Conservation (phyloP, 805 yeast species). For the Saccharomycopsis fibuligera region DNA sequence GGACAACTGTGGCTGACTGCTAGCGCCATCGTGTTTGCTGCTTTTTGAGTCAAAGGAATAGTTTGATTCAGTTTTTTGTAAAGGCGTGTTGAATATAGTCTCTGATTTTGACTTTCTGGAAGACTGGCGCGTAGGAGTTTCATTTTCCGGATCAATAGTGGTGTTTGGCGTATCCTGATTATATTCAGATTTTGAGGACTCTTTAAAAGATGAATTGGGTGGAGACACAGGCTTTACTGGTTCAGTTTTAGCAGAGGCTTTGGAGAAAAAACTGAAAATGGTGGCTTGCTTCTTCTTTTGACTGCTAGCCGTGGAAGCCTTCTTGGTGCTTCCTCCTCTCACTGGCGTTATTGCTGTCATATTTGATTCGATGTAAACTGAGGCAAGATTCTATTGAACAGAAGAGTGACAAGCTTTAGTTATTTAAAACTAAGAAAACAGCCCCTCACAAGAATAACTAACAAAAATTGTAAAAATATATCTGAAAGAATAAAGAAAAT, state of each 20-base stretch:
- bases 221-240: neutral
- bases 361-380: too few relatives aligned
- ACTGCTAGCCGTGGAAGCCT: slow-evolving; percentile 25
- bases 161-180: neutral
- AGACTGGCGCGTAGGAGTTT: slow-evolving; percentile 1
- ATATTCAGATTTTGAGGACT: neutral
- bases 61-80: neutral
- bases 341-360: slow-evolving; percentile 8
- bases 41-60: neutral
- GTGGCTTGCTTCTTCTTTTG: slow-evolving; percentile 33
- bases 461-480: too few relatives aligned
- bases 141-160: neutral
- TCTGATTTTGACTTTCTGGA: slow-evolving; percentile 12
- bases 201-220: neutral
- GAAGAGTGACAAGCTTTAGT: too few relatives aligned
- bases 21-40: neutral
- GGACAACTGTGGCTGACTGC: slow-evolving; percentile 14
- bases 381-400: too few relatives aligned
- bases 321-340: too few relatives aligned
- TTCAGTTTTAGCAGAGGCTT: slow-evolving; percentile 22
- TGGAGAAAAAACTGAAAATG: slow-evolving; percentile 31
- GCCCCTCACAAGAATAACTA: too few relatives aligned
- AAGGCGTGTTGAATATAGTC: neutral
- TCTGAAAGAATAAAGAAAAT: too few relatives aligned
- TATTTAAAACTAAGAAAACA: too few relatives aligned